Percentiles rank a stretch among this genome's conserved stretches.
phyloP scores from a whole-genome alignment of 768 basidiomycete species.

The Leccinum disarticulatum region DNA sequence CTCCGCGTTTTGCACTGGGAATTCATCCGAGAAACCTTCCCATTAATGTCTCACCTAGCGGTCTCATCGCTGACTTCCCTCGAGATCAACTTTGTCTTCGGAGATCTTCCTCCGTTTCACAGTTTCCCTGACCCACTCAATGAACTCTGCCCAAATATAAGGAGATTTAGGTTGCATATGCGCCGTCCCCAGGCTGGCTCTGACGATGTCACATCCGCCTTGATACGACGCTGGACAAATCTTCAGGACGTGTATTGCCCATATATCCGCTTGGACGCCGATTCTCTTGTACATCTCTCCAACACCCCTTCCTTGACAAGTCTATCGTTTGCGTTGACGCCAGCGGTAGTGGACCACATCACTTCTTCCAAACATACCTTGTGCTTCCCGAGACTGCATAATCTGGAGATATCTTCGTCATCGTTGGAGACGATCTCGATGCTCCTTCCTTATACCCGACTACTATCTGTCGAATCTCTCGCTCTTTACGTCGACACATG shows the following conservation, averaged over 20 bases:
- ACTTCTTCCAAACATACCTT: neutral
- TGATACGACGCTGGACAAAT: constrained; percentile 18
- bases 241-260: constrained; percentile 17
- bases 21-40: constrained; percentile 15
- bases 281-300: constrained; percentile 17
- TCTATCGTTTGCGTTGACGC: constrained; percentile 12
- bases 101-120: constrained; percentile 18
- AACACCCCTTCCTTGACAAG: constrained; percentile 11
- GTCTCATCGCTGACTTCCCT: constrained; percentile 17
- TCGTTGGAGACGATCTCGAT: neutral
- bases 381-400: constrained; percentile 10
- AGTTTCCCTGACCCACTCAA: constrained; percentile 19
- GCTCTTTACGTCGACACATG: constrained; percentile 9
- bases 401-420: constrained; percentile 13
- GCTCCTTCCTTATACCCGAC: neutral
- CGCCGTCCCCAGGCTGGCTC: constrained; percentile 11
- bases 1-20: constrained; percentile 23
- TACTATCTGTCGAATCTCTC: constrained; percentile 9
- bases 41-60: constrained; percentile 16
- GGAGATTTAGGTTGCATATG: constrained; percentile 13
- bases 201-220: constrained; percentile 12
- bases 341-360: neutral
- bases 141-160: constrained; percentile 14
- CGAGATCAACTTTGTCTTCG: constrained; percentile 21
- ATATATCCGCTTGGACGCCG: constrained; percentile 10